These are phyloP conservation scores for Fragaria iinumae DNA, from an alignment of 306 rosid genomes.

Conservation along the genomic window DNA sequence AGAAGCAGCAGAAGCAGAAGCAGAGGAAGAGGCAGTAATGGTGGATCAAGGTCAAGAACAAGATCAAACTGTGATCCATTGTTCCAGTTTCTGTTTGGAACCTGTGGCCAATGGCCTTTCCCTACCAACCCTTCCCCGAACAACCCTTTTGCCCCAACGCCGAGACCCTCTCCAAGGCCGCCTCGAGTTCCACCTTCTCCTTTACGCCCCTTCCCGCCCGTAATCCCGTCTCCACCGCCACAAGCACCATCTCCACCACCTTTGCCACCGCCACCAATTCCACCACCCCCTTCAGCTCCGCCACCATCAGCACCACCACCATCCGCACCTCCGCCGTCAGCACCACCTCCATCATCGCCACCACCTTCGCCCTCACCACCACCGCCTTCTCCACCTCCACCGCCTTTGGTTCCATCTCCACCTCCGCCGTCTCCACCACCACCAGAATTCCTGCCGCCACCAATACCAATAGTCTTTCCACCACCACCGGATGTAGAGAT, in stretches of 20 bases:
- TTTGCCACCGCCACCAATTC: slow-evolving; percentile 16
- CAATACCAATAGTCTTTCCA: slow-evolving; percentile 36
- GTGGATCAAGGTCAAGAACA: slow-evolving; percentile 25
- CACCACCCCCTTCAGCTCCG: slow-evolving; percentile 9
- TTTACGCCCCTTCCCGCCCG: slow-evolving; percentile 18
- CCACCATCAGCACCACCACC: slow-evolving; percentile 20
- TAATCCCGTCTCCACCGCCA: slow-evolving; percentile 19
- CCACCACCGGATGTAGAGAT: slow-evolving; percentile 38
- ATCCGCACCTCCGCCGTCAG: slow-evolving; percentile 15
- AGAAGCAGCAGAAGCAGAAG: slow-evolving; percentile 6
- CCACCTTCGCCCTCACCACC: slow-evolving; percentile 9
- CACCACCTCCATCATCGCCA: slow-evolving; percentile 22
- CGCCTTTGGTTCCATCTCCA: background rate
- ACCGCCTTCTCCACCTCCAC: background rate
- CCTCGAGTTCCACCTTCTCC: slow-evolving; percentile 38
- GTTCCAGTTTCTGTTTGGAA: slow-evolving; percentile 51
- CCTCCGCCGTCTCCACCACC: slow-evolving; percentile 5
- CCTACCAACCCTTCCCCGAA: slow-evolving; percentile 54
- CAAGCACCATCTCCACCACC: slow-evolving; percentile 8
- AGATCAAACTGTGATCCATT: slow-evolving; percentile 60
- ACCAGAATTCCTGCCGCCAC: slow-evolving; percentile 26
- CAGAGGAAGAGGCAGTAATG: slow-evolving; percentile 1
- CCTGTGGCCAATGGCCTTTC: slow-evolving; percentile 83
- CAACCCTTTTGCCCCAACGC: slow-evolving; percentile 66
- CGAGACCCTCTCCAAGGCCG: slow-evolving; percentile 31